A percentile compares a stretch with the other conserved stretches of the same genome.
These are phyloP conservation scores for Thozetella sp. DNA, from an alignment of 495 filamentous ascomycete genomes.

Conservation along the genomic window DNA sequence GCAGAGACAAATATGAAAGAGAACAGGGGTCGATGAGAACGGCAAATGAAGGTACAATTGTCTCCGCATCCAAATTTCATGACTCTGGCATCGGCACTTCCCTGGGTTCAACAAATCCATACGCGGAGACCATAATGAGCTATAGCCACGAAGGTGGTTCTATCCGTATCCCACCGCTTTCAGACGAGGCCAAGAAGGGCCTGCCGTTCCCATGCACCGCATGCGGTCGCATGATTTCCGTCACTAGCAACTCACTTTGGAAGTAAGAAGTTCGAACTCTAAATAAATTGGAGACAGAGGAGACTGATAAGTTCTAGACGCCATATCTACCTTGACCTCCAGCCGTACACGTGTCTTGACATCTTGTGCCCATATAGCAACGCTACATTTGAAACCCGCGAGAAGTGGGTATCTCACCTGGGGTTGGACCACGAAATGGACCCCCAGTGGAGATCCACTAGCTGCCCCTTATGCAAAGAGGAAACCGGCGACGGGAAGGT, in stretches of 20 bases:
- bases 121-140: conserved; percentile 10
- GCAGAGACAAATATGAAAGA: background rate
- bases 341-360: conserved; percentile 14
- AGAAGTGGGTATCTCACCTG: conserved; percentile 16
- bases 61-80: conserved; percentile 5
- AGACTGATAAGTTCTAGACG: too few species aligned
- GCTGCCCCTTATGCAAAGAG: conserved; percentile 11
- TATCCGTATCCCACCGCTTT: conserved; percentile 13
- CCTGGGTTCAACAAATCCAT: conserved; percentile 1
- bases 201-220: conserved; percentile 14
- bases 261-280: too few species aligned
- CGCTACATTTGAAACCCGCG: conserved; percentile 6
- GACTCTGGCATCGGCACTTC: conserved; percentile 14
- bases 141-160: conserved; percentile 3
- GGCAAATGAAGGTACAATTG: background rate
- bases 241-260: conserved; percentile 9
- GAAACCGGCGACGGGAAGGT: background rate
- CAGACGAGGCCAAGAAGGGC: conserved; percentile 2
- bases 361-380: conserved; percentile 6
- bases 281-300: too few species aligned
- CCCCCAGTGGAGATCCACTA: conserved; percentile 4
- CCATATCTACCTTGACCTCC: conserved; percentile 10
- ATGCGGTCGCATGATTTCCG: conserved; percentile 6
- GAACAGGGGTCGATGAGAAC: background rate
- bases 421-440: conserved; percentile 6